Conservation (phyloP, 2,329 filamentous ascomycete genomes). For the Sarocladium kiliense region DNA sequence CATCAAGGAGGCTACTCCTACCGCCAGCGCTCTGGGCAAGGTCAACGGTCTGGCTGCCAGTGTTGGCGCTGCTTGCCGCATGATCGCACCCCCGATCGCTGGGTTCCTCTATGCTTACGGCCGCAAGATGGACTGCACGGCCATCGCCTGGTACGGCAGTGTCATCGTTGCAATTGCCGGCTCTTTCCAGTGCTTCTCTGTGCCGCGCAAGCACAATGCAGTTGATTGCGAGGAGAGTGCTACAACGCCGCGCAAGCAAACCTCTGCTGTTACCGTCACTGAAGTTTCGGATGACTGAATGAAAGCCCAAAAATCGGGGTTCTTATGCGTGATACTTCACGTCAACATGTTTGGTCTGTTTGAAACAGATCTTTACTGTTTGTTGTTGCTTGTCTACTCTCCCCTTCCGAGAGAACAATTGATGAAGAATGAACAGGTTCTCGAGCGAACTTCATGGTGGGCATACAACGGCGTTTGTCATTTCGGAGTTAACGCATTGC, state of each 20-base stretch:
- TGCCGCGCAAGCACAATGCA: constrained; percentile 29
- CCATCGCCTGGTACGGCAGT: constrained; percentile 60
- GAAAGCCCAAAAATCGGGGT: constrained; percentile 9
- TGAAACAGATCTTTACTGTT: neutral
- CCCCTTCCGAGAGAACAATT: constrained; percentile 6
- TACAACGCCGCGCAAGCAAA: constrained; percentile 14
- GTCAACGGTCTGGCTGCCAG: constrained; percentile 64
- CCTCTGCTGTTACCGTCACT: constrained; percentile 16
- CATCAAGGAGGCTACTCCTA: constrained; percentile 61
- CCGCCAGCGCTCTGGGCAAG: constrained; percentile 50
- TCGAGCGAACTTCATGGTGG: neutral
- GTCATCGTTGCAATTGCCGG: constrained; percentile 51
- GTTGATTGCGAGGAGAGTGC: constrained; percentile 25
- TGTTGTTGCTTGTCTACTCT: constrained; percentile 1
- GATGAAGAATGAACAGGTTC: constrained; percentile 8
- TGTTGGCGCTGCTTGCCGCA: constrained; percentile 61
- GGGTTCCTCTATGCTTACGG: constrained; percentile 60
- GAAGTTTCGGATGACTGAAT: constrained; percentile 26
- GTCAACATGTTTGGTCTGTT: neutral
- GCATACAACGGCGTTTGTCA: neutral
- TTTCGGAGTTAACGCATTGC: neutral
- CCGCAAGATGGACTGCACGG: constrained; percentile 52
- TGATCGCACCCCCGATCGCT: constrained; percentile 60
- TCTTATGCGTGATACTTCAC: neutral
- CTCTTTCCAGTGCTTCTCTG: constrained; percentile 54